phyloP scores from a whole-genome alignment of 2,329 filamentous ascomycete genomes.

The Phaeosphaeriaceae sp. region DNA sequence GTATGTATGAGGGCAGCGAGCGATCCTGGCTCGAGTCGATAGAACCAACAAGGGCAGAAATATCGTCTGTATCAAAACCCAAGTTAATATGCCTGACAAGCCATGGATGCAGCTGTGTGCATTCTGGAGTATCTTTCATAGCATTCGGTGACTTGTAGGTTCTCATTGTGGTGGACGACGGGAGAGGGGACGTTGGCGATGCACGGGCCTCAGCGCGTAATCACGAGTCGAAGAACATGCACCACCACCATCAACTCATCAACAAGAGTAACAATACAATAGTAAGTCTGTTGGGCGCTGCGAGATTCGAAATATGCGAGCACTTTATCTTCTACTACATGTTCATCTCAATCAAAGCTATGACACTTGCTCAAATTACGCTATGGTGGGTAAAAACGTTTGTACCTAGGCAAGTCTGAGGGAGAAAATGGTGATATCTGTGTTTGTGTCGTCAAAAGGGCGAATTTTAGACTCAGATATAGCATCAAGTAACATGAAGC shows the following conservation, averaged over 20 bases:
- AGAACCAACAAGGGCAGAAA: constrained; percentile 32
- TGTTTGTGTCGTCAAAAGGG: too few species aligned
- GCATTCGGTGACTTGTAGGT: too few species aligned
- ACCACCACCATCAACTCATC: too few species aligned
- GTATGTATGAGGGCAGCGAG: constrained; percentile 9
- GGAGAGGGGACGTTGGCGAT: too few species aligned
- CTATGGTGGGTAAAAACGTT: constrained; percentile 56
- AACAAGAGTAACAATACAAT: constrained; percentile 41
- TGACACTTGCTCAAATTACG: constrained; percentile 52
- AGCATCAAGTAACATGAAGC: too few species aligned
- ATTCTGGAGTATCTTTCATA: not conserved
- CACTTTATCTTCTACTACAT: constrained; percentile 54
- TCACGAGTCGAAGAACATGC: too few species aligned
- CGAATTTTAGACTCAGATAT: too few species aligned
- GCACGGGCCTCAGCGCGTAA: too few species aligned
- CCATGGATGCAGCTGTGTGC: constrained; percentile 24
- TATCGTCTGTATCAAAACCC: constrained; percentile 35
- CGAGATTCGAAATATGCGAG: constrained; percentile 47
- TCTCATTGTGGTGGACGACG: too few species aligned
- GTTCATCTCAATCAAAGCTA: constrained; percentile 56
- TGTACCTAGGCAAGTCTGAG: too few species aligned
- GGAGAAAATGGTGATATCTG: too few species aligned
- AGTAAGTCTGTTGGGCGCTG: constrained; percentile 47
- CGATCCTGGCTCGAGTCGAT: constrained; percentile 38
- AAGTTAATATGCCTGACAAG: constrained; percentile 28